These are phyloP conservation scores for Ceratocystis ficicola DNA, from an alignment of 2,329 filamentous ascomycete species.

Conservation along the genomic window DNA sequence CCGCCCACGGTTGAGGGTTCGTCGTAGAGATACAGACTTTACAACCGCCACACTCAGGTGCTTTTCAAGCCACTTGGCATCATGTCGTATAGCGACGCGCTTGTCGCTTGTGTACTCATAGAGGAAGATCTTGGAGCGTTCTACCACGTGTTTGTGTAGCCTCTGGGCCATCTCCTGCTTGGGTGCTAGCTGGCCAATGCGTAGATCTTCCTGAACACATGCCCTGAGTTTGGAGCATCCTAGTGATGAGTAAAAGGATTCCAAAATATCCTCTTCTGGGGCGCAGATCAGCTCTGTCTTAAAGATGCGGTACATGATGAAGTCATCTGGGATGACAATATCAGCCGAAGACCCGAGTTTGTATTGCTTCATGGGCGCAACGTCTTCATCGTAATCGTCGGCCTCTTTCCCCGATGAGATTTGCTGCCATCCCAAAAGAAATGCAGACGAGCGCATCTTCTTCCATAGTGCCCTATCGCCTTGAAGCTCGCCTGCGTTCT, in stretches of 20 bases:
- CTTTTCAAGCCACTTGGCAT: slow-evolving; percentile 81
- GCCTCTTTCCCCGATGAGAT: slow-evolving; percentile 19
- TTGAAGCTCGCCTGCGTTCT: slow-evolving; percentile 56
- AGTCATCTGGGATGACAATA: slow-evolving; percentile 75
- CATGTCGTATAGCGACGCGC: slow-evolving; percentile 67
- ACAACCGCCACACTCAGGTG: slow-evolving; percentile 69
- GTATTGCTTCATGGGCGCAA: slow-evolving; percentile 60
- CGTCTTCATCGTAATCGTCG: slow-evolving; percentile 38
- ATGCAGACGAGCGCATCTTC: slow-evolving; percentile 61
- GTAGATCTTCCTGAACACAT: slow-evolving; percentile 65
- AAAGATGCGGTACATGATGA: slow-evolving; percentile 79
- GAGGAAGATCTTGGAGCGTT: slow-evolving; percentile 79
- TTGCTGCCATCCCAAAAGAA: slow-evolving; percentile 64
- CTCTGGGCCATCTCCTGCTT: slow-evolving; percentile 58
- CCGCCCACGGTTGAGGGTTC: slow-evolving; percentile 56
- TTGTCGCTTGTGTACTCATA: slow-evolving; percentile 62
- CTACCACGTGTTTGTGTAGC: slow-evolving; percentile 69
- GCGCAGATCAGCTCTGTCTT: slow-evolving; percentile 73
- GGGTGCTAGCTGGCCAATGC: slow-evolving; percentile 52
- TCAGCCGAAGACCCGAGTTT: slow-evolving; percentile 59
- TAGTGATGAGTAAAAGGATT: slow-evolving; percentile 71
- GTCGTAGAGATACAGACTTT: slow-evolving; percentile 61
- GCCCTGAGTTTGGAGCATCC: slow-evolving; percentile 65
- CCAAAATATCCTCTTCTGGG: slow-evolving; percentile 77
- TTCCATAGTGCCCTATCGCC: slow-evolving; percentile 66